Base-by-base conservation (phyloP, 164 flowering plant genomes). In the Sedum album region DNA sequence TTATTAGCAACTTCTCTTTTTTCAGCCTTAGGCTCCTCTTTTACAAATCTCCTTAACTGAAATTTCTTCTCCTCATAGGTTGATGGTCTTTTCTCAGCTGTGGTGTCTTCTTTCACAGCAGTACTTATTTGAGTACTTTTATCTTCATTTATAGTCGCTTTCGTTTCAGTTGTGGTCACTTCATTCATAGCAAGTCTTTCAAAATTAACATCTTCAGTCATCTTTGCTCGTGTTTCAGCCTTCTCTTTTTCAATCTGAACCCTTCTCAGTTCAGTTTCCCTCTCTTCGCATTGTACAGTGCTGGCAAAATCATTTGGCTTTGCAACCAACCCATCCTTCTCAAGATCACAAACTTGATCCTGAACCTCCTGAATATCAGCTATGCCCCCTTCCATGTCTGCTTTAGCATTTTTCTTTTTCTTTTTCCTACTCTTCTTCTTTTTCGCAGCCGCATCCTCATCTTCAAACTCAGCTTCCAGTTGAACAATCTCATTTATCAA, bases 381-480 rank as follows among this genome's bases (percentile, higher is more conserved):
- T 25, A 46, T 49, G 20, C 49, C 20, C 48, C 38, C 60, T 3
- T 65, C 67, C 26, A 10, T 28, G 26, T 21, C 49, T 5, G 15
- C 41, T 23, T 65, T 73, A 46, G 31, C n/a, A 55, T 31, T 68
- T 66, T 71, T 79, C 78, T 78, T 82, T 71, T 77, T 57, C 62
- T 57, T 57, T 57, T 57, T 57, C 61, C 30, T 55, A 13, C 13
- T 55, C 62, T 57, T 57, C 62, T 57, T 57, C 33, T 57, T 57
- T 28, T 61, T 68, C 33, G 67, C 67, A 55, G 21, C 74, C 65
- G 74, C 67, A 23, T 70, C 79, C 18, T 71, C 71, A 35, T 76
- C 85, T 31, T 80, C 77, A 65, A 80, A 9, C 23, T 39, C n/a
- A 39, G 74, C 60, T 49, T 83, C 82, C 69, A 75, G 81, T 20